Conservation (phyloP, 2,329 filamentous ascomycete genomes). For the Pezicula carpinea region DNA sequence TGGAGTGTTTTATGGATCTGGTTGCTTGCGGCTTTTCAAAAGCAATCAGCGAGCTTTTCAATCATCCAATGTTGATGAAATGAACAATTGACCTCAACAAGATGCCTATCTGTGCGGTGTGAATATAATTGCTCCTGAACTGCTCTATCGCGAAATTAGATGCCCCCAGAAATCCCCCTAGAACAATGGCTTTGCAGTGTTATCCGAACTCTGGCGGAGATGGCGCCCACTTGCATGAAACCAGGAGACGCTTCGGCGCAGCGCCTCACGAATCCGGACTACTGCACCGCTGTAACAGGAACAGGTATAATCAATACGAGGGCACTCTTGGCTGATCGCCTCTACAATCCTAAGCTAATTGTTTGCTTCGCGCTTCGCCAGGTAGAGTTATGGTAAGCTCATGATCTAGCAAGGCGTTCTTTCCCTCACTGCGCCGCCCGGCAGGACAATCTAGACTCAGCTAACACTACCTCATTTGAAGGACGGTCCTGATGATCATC, state of each 20-base stretch:
- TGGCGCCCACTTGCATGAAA: background rate
- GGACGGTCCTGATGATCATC: background rate
- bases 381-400: background rate
- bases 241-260: background rate
- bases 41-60: constrained; percentile 17
- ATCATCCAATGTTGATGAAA: constrained; percentile 18
- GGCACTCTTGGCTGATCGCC: too few species aligned
- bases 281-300: too few species aligned
- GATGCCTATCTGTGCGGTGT: background rate
- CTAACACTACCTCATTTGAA: background rate
- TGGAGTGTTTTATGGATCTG: constrained; percentile 21
- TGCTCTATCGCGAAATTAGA: too few species aligned
- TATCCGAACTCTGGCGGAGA: background rate
- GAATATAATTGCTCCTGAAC: too few species aligned
- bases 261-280: background rate
- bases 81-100: constrained; percentile 12
- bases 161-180: too few species aligned
- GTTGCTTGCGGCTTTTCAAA: constrained; percentile 17
- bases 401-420: background rate
- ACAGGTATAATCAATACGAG: too few species aligned
- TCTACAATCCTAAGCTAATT: background rate
- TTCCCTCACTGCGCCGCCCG: background rate
- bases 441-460: too few species aligned
- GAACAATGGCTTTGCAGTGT: too few species aligned
- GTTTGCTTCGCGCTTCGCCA: background rate